These are phyloP conservation scores for Colletotrichum sp. DNA, from an alignment of 2,329 filamentous ascomycete species.

Conservation along the genomic window DNA sequence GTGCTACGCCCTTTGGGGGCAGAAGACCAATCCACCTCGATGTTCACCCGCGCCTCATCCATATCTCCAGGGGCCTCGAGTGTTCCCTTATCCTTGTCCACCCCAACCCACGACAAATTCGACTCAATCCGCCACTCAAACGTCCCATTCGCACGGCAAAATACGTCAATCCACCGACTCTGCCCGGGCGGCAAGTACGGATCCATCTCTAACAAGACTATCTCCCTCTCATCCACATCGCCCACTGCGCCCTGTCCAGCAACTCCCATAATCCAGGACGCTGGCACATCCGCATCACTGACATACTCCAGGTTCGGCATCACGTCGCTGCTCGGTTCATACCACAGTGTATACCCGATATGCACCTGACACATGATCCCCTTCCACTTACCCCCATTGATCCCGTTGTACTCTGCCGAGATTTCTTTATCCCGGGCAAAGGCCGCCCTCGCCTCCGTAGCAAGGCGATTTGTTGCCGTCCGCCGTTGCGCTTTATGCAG, in stretches of 20 bases:
- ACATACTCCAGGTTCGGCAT: conserved; percentile 42
- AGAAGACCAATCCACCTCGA: neutral
- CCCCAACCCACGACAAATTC: neutral
- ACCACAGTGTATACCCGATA: conserved; percentile 51
- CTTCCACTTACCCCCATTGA: conserved; percentile 43
- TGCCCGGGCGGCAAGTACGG: neutral
- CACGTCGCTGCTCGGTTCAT: conserved; percentile 58
- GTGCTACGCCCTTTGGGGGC: neutral
- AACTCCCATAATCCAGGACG: neutral
- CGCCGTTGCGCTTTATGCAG: neutral
- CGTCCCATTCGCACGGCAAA: neutral
- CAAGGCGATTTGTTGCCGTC: conserved; percentile 26
- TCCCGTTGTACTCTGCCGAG: conserved; percentile 45
- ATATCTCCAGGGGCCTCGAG: neutral
- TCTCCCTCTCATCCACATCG: neutral
- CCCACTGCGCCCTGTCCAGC: neutral
- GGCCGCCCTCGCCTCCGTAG: conserved; percentile 41
- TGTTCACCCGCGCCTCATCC: neutral
- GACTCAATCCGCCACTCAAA: neutral
- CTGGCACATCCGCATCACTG: neutral
- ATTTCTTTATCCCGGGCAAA: conserved; percentile 50
- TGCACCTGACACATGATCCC: conserved; percentile 54
- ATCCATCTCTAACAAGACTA: neutral
- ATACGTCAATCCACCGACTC: neutral
- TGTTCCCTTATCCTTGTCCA: neutral